Evolutionary conservation across 129 eudicot species (phyloP).

Genomic region (Apium graveolens): DNA sequence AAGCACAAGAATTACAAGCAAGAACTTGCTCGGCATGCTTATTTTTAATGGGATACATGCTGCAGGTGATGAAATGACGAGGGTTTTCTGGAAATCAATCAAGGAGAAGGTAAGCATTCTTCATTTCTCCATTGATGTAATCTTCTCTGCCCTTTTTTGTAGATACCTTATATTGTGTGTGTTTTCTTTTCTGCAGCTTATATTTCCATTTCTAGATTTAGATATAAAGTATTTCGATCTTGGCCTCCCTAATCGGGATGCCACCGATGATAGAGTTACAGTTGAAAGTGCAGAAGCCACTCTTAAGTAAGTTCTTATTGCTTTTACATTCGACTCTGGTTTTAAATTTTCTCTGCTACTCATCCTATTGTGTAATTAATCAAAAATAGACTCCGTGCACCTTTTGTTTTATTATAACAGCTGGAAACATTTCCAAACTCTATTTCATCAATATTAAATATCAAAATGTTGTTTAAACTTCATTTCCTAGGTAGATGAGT

Average conservation of each 20-base stretch:
- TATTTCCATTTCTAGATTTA: conserved; percentile 12
- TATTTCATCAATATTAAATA: neutral
- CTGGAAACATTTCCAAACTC: neutral
- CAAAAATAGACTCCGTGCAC: neutral
- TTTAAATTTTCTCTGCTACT: neutral
- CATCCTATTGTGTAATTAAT: neutral
- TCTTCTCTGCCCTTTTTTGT: neutral
- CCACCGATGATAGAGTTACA: conserved; percentile 16
- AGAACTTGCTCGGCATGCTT: neutral
- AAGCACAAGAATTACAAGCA: neutral
- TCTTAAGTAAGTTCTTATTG: conserved; percentile 11
- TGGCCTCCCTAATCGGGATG: conserved; percentile 16
- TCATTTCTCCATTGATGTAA: neutral
- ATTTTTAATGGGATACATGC: neutral
- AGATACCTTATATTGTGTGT: neutral
- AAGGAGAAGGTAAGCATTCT: conserved; percentile 6
- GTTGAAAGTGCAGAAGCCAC: conserved; percentile 15
- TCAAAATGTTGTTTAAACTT: neutral
- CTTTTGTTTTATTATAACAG: neutral
- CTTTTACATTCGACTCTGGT: neutral
- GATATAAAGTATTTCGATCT: conserved; percentile 15
- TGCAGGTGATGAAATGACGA: conserved; percentile 97
- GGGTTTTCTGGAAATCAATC: conserved; percentile 75
- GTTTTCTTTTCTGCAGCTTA: neutral
- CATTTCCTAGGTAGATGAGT: neutral